Base-by-base conservation (phyloP, 495 filamentous ascomycete genomes). In the Xylaria cubensis region DNA sequence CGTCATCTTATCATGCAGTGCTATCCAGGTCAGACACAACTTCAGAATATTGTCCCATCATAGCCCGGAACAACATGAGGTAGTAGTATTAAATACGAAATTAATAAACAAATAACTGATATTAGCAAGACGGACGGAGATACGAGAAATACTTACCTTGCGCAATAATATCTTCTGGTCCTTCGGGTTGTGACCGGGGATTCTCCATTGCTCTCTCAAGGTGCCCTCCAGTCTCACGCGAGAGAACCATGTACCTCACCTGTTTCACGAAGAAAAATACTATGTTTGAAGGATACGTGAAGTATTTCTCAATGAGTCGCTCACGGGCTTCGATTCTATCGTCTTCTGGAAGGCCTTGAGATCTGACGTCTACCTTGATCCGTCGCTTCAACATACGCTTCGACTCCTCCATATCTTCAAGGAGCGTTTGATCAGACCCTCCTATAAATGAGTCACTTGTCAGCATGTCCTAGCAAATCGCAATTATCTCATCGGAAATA, bases 301-400 rank as follows among this genome's bases (percentile, higher is more conserved):
- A 63, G 58, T 80, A 82, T 21, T 67, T 70, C 8, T 67, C 69
- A 26, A 68, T 55, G 24, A 82, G 70, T 8, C 74, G 59, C 17
- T 73, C 41, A 5, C 80, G 75, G 50, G 34, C 32, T 77, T 77
- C 6, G 70, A 66, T 50, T 70, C 76, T 75, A 58, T 73, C 77
- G 4, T 3, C 15, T 10, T 77, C 76, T 24, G 75, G 72, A 4
- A 76, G 46, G 5, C 80, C 77, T 3, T 56, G 19, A 3, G 76
- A 77, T 67, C 67, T 74, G 15, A 67, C 56, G 64, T 80, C 78
- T 32, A 77, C 69, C 55, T 78, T 76, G 50, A 80, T 58, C 36
- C 78, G 42, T 29, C 72, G 67, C 13, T 8, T 55, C 61, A 69
- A 64, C 74, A 80, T 75, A 41, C 58, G 34, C n/a, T 36, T 1